These are phyloP conservation scores for Blastomyces gilchristii DNA, from an alignment of 2,329 filamentous ascomycete species.

Conservation along the genomic window DNA sequence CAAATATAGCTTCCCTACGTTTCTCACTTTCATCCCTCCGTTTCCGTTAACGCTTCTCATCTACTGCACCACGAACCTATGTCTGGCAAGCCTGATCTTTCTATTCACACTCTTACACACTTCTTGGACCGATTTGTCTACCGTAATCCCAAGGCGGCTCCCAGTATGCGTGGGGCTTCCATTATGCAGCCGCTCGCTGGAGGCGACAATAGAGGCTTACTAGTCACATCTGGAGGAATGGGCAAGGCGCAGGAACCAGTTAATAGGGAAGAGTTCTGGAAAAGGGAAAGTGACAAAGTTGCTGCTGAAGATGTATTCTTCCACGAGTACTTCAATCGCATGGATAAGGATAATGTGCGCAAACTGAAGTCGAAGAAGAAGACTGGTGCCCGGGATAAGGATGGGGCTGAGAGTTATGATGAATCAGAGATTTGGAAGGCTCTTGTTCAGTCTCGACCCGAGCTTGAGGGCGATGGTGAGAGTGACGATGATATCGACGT, in stretches of 20 bases:
- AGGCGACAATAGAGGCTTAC: constrained; percentile 48
- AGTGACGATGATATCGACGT: constrained; percentile 50
- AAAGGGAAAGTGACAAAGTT: constrained; percentile 77
- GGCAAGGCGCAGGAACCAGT: constrained; percentile 54
- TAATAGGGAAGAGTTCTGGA: constrained; percentile 86
- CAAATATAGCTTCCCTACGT: constrained; percentile 50
- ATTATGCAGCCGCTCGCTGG: constrained; percentile 92
- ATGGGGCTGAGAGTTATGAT: constrained; percentile 45
- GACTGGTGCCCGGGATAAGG: constrained; percentile 34
- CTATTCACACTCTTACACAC: constrained; percentile 81
- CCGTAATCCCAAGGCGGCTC: constrained; percentile 68
- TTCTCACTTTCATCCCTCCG: constrained; percentile 84
- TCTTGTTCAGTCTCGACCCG: constrained; percentile 68
- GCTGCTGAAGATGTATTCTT: constrained; percentile 93
- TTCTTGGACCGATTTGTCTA: constrained; percentile 99
- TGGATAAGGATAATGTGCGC: constrained; percentile 52
- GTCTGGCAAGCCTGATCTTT: constrained; percentile 80
- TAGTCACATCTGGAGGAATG: constrained; percentile 51
- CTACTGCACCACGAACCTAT: constrained; percentile 60
- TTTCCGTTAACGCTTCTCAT: constrained; percentile 68
- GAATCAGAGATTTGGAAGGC: constrained; percentile 84
- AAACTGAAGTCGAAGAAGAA: constrained; percentile 49
- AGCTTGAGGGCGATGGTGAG: constrained; percentile 55
- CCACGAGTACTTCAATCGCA: constrained; percentile 83
- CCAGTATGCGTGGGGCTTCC: constrained; percentile 61